Conservation (phyloP, 169 alveolate species). For the Plasmodium sp. region DNA sequence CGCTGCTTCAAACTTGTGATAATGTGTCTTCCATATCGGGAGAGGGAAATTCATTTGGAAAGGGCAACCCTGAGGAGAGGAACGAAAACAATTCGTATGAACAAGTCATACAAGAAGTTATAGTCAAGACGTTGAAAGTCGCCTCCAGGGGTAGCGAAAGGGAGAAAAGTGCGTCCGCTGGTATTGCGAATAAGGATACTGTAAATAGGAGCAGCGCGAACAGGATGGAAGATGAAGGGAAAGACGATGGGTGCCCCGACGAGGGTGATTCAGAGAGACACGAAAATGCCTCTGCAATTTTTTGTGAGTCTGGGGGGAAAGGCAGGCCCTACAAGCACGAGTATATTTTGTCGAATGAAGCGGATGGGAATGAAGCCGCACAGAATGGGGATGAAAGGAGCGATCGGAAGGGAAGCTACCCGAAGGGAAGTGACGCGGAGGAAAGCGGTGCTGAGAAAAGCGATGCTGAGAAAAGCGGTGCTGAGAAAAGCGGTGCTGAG, state of each 20-base stretch:
- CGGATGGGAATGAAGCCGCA: background rate
- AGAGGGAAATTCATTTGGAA: background rate
- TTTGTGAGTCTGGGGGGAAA: background rate
- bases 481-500: no score
- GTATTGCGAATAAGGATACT: background rate
- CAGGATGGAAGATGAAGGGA: background rate
- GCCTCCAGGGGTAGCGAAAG: background rate
- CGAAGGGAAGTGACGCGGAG: background rate
- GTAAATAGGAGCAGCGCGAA: background rate
- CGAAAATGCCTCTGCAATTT: background rate
- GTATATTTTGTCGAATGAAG: background rate
- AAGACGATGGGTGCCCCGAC: background rate
- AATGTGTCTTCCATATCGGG: background rate
- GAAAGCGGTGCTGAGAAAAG: no score
- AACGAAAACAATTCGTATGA: background rate
- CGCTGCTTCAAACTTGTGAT: background rate
- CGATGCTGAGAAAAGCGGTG: no score
- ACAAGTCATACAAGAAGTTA: slow-evolving; percentile 15
- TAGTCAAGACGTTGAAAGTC: slow-evolving; percentile 17
- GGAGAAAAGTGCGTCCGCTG: background rate
- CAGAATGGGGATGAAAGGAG: background rate
- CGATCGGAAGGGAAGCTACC: background rate
- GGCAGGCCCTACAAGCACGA: background rate
- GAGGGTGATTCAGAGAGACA: background rate
- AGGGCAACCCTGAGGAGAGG: background rate